Percentiles rank a stretch among this genome's conserved stretches.
Conservation (phyloP, 768 basidiomycete species). For the Collybia sordida region DNA sequence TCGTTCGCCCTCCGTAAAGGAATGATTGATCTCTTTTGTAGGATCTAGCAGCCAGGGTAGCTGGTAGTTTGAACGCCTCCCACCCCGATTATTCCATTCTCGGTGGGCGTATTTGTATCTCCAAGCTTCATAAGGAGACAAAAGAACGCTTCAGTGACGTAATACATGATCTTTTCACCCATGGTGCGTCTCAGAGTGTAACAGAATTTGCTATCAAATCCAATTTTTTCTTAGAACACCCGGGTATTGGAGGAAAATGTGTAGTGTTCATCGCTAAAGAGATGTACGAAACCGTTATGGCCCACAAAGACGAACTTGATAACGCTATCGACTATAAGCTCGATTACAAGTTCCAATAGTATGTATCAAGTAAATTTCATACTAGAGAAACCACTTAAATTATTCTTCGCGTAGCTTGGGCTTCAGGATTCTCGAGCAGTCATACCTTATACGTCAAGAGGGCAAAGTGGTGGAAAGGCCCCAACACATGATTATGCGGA, state of each 20-base stretch:
- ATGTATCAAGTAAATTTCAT: conserved; percentile 30
- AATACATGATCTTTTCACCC: conserved; percentile 85
- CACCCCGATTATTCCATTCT: conserved; percentile 98
- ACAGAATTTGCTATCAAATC: background rate
- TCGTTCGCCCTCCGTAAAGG: background rate
- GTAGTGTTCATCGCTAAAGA: conserved; percentile 91
- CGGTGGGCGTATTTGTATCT: conserved; percentile 97
- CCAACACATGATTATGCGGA: conserved; percentile 99
- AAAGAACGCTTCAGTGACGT: conserved; percentile 96
- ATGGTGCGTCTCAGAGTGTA: conserved; percentile 57
- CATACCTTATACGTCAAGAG: conserved; percentile 92
- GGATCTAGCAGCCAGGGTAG: conserved; percentile 96
- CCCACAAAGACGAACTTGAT: conserved; percentile 80
- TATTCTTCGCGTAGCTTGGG: conserved; percentile 65
- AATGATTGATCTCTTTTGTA: conserved; percentile 25
- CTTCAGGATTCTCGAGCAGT: conserved; percentile 99
- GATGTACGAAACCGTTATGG: conserved; percentile 81
- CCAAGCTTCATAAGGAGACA: conserved; percentile 99
- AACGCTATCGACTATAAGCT: conserved; percentile 97
- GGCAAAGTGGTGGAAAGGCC: conserved; percentile 95
- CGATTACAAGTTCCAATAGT: conserved; percentile 97
- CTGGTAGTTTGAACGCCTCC: conserved; percentile 94
- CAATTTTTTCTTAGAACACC: conserved; percentile 62
- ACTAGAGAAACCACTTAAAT: background rate
- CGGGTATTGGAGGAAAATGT: conserved; percentile 84